These are phyloP conservation scores for Termitomyces sp. DNA, from an alignment of 768 basidiomycete species.

Conservation along the genomic window DNA sequence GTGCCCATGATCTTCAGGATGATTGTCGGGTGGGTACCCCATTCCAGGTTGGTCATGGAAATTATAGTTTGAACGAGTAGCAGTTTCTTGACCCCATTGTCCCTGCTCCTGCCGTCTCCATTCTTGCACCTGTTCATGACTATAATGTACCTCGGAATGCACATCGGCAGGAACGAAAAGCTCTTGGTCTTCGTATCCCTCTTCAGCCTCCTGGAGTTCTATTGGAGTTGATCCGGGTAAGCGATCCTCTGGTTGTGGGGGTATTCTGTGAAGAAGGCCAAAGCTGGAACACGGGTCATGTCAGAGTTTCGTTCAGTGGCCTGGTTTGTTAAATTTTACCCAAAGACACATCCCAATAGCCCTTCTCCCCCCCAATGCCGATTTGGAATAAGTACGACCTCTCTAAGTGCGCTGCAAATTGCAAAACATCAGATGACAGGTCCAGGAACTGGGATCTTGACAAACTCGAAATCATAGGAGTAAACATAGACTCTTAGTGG, in stretches of 20 bases:
- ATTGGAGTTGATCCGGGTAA: slow-evolving; percentile 55
- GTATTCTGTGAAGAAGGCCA: slow-evolving; percentile 91
- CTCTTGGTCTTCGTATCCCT: slow-evolving; percentile 60
- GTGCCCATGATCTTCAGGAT: slow-evolving; percentile 6
- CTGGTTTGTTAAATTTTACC: slow-evolving; percentile 42
- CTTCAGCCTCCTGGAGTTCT: slow-evolving; percentile 46
- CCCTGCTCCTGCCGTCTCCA: slow-evolving; percentile 33
- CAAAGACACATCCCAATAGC: slow-evolving; percentile 92
- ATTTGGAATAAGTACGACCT: slow-evolving; percentile 94
- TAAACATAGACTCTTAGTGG: slow-evolving; percentile 94
- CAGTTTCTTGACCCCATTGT: slow-evolving; percentile 28
- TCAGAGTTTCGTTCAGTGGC: slow-evolving; percentile 9
- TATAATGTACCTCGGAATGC: slow-evolving; percentile 27
- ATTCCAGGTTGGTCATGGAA: slow-evolving; percentile 1
- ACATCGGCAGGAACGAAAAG: slow-evolving; percentile 75
- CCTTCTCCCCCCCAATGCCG: slow-evolving; percentile 98
- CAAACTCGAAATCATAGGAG: slow-evolving; percentile 94
- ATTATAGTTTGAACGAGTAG: slow-evolving; percentile 17
- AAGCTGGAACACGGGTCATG: slow-evolving; percentile 47
- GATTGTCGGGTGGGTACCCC: not conserved
- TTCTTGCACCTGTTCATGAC: slow-evolving; percentile 25
- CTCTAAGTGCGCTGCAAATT: slow-evolving; percentile 72
- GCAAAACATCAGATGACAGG: slow-evolving; percentile 11
- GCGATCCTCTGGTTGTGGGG: slow-evolving; percentile 65
- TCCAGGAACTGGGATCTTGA: slow-evolving; percentile 16